Evolutionary conservation across 257 asterid genomes (phyloP).

Genomic region (Nicotiana benthamiana): DNA sequence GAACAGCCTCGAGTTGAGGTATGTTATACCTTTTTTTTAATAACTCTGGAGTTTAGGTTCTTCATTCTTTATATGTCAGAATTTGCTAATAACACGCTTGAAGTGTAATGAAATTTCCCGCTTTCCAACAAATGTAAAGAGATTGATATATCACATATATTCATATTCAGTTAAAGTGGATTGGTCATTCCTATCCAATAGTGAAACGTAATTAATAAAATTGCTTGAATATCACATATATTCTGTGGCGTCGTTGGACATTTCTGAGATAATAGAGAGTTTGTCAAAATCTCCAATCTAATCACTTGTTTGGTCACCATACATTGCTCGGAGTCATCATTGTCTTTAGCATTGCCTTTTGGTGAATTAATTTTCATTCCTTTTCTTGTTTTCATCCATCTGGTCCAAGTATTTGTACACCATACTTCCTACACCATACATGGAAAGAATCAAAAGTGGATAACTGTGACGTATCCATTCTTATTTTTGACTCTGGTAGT

Average conservation of each 20-base stretch:
- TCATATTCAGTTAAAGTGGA: no score
- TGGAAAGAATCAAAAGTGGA: neutral
- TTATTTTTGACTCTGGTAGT: neutral
- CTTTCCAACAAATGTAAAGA: neutral
- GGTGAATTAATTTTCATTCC: no score
- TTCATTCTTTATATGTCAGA: neutral
- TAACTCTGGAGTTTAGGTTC: neutral
- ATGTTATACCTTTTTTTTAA: neutral
- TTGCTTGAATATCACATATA: neutral
- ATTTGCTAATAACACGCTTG: neutral
- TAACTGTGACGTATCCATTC: neutral
- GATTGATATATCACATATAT: neutral
- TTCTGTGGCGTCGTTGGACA: neutral
- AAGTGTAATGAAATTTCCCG: neutral
- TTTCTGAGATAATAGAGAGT: neutral
- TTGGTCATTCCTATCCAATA: no score
- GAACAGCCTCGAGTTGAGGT: conserved; percentile 50
- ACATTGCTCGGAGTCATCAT: neutral
- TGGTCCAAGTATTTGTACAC: no score
- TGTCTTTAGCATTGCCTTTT: neutral
- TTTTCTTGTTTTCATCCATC: no score
- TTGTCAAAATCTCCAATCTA: no score
- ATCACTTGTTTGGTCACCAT: no score
- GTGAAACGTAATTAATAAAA: neutral
- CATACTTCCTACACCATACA: no score